Evolutionary conservation across 192 early-diverging fungal genomes (phyloP), one percentile per base, ranked within the genome.

Genomic region (Podila verticillata): DNA sequence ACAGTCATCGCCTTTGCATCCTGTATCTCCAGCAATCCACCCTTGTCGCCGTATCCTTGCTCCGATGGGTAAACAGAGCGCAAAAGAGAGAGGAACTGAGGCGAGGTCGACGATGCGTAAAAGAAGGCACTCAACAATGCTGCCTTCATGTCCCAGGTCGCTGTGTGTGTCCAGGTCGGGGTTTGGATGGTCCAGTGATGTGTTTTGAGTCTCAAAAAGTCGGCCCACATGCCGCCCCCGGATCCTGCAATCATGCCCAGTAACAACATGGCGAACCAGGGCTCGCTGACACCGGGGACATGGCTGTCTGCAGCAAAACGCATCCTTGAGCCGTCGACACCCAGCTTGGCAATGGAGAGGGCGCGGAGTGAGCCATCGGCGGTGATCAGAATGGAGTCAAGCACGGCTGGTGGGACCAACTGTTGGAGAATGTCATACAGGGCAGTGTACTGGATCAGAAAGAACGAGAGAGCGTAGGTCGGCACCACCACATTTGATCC

Each of bases 1-100:
- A 80, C 67, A 32, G 70, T 80, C 77, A 80, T 80, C 5, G 70
- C 77, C 61, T 80, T 80, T 7, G 70, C 77, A 65, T 80, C 77
- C 61, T 72, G 65, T 7, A 31, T 3, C 57, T 80, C 77, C 7
- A 80, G 66, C 70, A 80, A 54, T 22, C 70, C 65, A 24, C 49
- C 61, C 24, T 62, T 63, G 48, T 32, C 57, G 7, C 47, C 57
- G 7, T 28, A 4, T 2, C 32, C 58, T 10, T 2, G 20, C 20
- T 31, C 70, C 48, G 32, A 56, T 20, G n/a, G 32, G 7, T 49
- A 60, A 60, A 17, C 57, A 8, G 44, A 58, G 5, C 61, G 58
- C 65, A 80, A 31, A 13, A 72, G 60, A 4, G n/a, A n/a, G 15
- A 72, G 60, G 15, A 72, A 66, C 32, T 80, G 77, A 6, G 70